phyloP scores from a whole-genome alignment of 2,329 filamentous ascomycete genomes.

The Aspergillus sp. region DNA sequence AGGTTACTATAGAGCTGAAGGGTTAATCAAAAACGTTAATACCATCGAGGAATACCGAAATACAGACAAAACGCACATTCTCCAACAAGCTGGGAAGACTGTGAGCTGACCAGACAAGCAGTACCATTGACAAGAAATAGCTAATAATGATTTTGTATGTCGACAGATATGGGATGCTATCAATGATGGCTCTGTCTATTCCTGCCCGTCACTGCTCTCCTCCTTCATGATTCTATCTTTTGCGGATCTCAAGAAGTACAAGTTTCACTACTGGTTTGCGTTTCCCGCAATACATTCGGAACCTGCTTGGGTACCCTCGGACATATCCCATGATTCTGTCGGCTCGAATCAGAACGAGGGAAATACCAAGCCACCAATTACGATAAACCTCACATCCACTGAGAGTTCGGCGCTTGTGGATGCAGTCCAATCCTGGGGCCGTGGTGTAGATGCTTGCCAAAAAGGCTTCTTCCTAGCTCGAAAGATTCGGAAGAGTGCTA shows the following conservation, averaged over 20 bases:
- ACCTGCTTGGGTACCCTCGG: constrained; percentile 65
- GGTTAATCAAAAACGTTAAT: constrained; percentile 92
- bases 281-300: constrained; percentile 91
- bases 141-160: constrained; percentile 8
- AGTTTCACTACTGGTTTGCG: constrained; percentile 96
- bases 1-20: constrained; percentile 74
- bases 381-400: constrained; percentile 48
- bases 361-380: constrained; percentile 6
- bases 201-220: constrained; percentile 80
- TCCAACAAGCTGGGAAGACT: constrained; percentile 71
- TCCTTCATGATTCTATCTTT: constrained; percentile 87
- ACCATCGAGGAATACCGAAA: constrained; percentile 89
- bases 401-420: constrained; percentile 79
- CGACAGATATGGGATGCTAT: constrained; percentile 91
- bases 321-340: constrained; percentile 12
- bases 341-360: constrained; percentile 13
- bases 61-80: constrained; percentile 68
- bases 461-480: constrained; percentile 96
- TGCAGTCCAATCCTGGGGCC: constrained; percentile 78
- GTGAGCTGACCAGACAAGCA: constrained; percentile 40
- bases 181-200: constrained; percentile 92
- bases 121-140: not conserved
- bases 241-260: constrained; percentile 95
- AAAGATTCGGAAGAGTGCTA: constrained; percentile 44
- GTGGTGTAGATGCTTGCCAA: constrained; percentile 71